phyloP scores from a whole-genome alignment of 768 basidiomycete species.

The Hysterangium stoloniferum region DNA sequence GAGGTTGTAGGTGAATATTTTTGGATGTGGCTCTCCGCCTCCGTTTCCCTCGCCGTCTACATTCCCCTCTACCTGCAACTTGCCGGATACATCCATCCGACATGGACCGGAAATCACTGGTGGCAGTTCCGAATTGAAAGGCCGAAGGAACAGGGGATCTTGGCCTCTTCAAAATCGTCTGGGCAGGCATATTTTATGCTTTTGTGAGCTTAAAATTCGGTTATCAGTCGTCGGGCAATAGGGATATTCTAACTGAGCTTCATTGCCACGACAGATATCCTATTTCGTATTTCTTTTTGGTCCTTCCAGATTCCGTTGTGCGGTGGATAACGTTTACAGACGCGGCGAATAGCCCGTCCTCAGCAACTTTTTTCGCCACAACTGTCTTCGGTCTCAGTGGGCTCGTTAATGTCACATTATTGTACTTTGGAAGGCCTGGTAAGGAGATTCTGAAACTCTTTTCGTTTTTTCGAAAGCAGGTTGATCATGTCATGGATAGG shows the following conservation, averaged over 20 bases:
- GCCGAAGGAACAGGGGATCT: constrained; percentile 6
- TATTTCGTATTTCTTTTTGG: constrained; percentile 28
- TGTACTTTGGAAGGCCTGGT: constrained; percentile 28
- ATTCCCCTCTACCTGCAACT: constrained; percentile 31
- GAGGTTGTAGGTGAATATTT: constrained; percentile 36
- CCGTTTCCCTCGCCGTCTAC: constrained; percentile 28
- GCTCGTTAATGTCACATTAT: constrained; percentile 31
- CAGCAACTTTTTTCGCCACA: constrained; percentile 27
- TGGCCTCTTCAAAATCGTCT: constrained; percentile 1
- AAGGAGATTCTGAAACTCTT: background rate
- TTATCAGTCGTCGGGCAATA: too few relatives aligned
- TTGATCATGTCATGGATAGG: background rate
- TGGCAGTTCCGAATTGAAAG: constrained; percentile 24
- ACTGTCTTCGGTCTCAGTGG: constrained; percentile 33
- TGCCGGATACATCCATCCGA: constrained; percentile 28
- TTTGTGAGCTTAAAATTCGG: constrained; percentile 5
- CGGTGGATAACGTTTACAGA: constrained; percentile 31
- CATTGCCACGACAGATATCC: constrained; percentile 28
- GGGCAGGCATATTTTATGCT: constrained; percentile 13
- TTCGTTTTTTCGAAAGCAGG: background rate
- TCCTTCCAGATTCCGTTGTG: constrained; percentile 33
- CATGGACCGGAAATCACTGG: constrained; percentile 25
- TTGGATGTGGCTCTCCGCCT: constrained; percentile 38
- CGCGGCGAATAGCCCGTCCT: constrained; percentile 19
- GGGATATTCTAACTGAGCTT: background rate